These are phyloP conservation scores for Jimgerdemannia lactiflua DNA, from an alignment of 192 early-diverging fungal species.

Conservation along the genomic window DNA sequence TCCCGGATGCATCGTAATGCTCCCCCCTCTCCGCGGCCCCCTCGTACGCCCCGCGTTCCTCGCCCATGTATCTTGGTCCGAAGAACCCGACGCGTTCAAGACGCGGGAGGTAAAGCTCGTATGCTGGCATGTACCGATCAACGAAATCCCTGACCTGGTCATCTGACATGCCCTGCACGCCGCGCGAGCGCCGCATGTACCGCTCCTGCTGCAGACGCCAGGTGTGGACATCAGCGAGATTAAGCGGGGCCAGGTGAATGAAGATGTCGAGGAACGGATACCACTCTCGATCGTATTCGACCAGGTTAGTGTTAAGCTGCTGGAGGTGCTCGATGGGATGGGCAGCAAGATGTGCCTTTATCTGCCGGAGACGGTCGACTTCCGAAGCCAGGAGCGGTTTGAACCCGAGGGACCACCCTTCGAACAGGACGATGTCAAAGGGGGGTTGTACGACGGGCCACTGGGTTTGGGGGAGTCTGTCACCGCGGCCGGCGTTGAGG, in stretches of 20 bases:
- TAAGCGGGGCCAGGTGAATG: constrained; percentile 61
- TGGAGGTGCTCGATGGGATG: constrained; percentile 39
- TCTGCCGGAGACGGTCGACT: constrained; percentile 7
- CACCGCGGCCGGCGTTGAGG: constrained; percentile 71
- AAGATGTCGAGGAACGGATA: constrained; percentile 76
- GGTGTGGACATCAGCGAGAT: constrained; percentile 65
- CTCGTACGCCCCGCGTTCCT: neutral
- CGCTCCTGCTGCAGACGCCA: constrained; percentile 93
- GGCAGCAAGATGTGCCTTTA: neutral
- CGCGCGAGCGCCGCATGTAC: constrained; percentile 35
- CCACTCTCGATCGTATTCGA: constrained; percentile 51
- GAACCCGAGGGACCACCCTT: constrained; percentile 94
- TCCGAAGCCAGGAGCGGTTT: constrained; percentile 43
- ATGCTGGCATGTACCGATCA: constrained; percentile 84
- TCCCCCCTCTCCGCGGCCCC: neutral
- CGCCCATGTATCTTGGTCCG: neutral
- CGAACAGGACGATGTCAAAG: constrained; percentile 82
- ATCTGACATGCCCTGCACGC: constrained; percentile 60
- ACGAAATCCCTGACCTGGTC: constrained; percentile 85
- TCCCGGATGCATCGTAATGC: neutral
- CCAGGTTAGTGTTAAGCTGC: constrained; percentile 45
- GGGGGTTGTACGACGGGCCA: constrained; percentile 59
- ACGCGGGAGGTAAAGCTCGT: constrained; percentile 57
- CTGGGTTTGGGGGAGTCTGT: constrained; percentile 54
- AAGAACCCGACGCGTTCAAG: constrained; percentile 47